phyloP scores from a whole-genome alignment of 2,329 filamentous ascomycete genomes.

The Colletotrichum orchidophilum region DNA sequence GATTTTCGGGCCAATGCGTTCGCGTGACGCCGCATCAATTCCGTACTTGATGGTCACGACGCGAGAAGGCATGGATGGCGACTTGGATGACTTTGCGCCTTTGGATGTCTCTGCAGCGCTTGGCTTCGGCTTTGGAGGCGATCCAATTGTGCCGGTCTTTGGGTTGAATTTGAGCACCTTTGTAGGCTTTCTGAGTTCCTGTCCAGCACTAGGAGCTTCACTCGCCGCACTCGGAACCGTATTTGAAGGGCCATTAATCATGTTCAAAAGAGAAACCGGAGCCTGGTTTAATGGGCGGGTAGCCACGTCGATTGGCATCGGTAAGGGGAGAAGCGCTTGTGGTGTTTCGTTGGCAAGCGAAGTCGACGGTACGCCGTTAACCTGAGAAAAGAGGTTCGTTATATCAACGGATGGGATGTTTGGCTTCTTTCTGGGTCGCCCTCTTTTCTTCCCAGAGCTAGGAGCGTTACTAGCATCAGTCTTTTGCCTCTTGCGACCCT shows the following conservation, averaged over 20 bases:
- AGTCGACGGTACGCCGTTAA: neutral
- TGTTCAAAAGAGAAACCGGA: neutral
- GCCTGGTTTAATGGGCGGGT: neutral
- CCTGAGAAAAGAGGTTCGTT: constrained; percentile 37
- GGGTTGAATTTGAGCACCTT: constrained; percentile 64
- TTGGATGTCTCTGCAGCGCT: constrained; percentile 34
- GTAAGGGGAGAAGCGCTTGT: neutral
- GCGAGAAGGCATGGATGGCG: constrained; percentile 9
- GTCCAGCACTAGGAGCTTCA: neutral
- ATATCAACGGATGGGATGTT: constrained; percentile 36
- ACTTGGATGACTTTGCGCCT: constrained; percentile 6
- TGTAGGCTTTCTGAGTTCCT: constrained; percentile 39
- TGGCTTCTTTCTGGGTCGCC: constrained; percentile 39
- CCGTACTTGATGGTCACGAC: constrained; percentile 23
- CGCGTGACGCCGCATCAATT: constrained; percentile 51
- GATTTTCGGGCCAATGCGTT: constrained; percentile 67
- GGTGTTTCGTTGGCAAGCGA: neutral
- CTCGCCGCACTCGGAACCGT: neutral
- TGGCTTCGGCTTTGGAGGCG: constrained; percentile 65
- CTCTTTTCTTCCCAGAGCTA: constrained; percentile 35
- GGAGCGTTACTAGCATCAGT: constrained; percentile 33
- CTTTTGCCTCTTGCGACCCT: constrained; percentile 39
- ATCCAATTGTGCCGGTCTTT: constrained; percentile 70
- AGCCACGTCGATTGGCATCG: neutral
- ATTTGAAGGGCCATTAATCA: neutral